Conservation (phyloP, 2,329 filamentous ascomycete species). For the Bipolaris oryzae region DNA sequence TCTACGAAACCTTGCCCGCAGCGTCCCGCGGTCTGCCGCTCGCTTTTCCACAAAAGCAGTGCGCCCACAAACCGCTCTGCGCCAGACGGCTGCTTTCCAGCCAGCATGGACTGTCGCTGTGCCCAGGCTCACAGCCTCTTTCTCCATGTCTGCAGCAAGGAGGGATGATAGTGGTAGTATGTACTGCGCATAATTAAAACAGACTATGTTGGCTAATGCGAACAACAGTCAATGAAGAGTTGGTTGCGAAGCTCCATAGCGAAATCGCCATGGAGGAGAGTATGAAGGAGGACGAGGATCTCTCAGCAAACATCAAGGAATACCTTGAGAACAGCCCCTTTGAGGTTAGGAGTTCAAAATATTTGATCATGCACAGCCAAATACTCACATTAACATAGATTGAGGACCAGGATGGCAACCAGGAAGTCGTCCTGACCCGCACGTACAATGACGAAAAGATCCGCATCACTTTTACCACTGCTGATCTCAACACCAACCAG, state of each 20-base stretch:
- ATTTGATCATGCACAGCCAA: not conserved
- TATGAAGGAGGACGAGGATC: constrained; percentile 72
- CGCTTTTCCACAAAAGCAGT: constrained; percentile 49
- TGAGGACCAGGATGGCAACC: constrained; percentile 79
- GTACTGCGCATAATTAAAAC: not conserved
- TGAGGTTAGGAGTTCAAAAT: constrained; percentile 59
- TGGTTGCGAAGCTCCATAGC: constrained; percentile 78
- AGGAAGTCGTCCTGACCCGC: constrained; percentile 85
- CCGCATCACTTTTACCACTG: constrained; percentile 82
- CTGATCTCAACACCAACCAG: constrained; percentile 69
- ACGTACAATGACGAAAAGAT: constrained; percentile 90
- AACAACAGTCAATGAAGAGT: constrained; percentile 68
- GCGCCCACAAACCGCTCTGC: constrained; percentile 45
- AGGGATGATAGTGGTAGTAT: constrained; percentile 43
- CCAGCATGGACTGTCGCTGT: constrained; percentile 41
- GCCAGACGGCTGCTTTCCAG: constrained; percentile 42
- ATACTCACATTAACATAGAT: constrained; percentile 49
- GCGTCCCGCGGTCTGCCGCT: constrained; percentile 51
- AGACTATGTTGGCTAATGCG: constrained; percentile 18
- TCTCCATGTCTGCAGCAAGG: constrained; percentile 51
- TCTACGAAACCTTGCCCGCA: constrained; percentile 53
- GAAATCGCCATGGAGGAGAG: constrained; percentile 71
- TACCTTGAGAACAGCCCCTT: constrained; percentile 87
- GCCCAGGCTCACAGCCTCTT: constrained; percentile 47
- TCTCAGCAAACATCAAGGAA: constrained; percentile 80